A percentile compares a stretch with the other conserved stretches of the same genome.
Conservation (phyloP, 139 green algal genomes). For the Yamagishiella unicocca region DNA sequence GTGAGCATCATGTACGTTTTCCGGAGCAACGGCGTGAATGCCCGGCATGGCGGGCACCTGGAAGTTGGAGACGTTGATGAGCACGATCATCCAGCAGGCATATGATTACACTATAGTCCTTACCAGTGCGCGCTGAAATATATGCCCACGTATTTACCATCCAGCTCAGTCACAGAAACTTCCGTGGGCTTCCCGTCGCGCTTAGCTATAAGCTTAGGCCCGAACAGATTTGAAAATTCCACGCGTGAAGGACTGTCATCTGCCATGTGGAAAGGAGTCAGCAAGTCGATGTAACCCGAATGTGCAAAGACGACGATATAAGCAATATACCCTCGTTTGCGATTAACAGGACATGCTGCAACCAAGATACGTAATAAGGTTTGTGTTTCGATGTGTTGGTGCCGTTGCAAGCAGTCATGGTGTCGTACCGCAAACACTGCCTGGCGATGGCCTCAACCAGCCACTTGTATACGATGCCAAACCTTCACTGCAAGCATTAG, state of each 20-base stretch:
- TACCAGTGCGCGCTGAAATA: slow-evolving; percentile 70
- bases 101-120: background rate
- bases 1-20: slow-evolving; percentile 61
- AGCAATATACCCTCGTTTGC: no score
- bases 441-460: no score
- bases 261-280: background rate
- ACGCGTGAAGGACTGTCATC: background rate
- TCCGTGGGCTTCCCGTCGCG: background rate
- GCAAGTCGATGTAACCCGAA: no score
- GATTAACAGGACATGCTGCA: no score
- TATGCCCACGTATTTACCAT: slow-evolving; percentile 63
- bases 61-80: background rate
- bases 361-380: no score
- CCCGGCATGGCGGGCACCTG: slow-evolving; percentile 67
- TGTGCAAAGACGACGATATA: no score
- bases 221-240: slow-evolving; percentile 13
- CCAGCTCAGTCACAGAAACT: slow-evolving; percentile 20
- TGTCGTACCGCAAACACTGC: no score
- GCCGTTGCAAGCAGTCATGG: no score
- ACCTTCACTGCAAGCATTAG: no score
- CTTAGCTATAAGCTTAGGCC: slow-evolving; percentile 2
- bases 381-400: no score
- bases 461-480: no score
- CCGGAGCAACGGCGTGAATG: slow-evolving; percentile 63
- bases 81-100: background rate